phyloP scores from a whole-genome alignment of 441 rosid species.

The Raphanus hybrid region DNA sequence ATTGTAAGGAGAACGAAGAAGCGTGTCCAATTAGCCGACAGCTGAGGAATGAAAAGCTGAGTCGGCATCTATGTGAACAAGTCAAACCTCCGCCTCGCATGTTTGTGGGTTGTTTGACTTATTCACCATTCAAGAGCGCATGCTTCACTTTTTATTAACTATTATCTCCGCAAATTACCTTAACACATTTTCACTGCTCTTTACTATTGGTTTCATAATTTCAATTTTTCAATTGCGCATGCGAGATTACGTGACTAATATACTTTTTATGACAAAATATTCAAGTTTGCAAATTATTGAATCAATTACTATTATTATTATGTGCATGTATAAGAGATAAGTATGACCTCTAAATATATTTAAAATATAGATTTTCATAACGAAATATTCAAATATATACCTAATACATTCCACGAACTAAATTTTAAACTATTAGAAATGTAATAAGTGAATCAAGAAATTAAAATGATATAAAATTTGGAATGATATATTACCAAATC shows the following conservation, averaged over 20 bases:
- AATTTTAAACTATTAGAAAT: background rate
- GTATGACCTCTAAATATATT: background rate
- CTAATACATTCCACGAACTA: slow-evolving; percentile 28
- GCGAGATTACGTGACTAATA: background rate
- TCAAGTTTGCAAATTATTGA: background rate
- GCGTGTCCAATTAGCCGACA: slow-evolving; percentile 43
- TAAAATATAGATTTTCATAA: slow-evolving; percentile 1
- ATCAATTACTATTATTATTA: background rate
- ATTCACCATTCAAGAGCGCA: slow-evolving; percentile 14
- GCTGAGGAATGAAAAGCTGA: slow-evolving; percentile 32
- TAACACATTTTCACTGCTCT: background rate
- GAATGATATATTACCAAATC: slow-evolving; percentile 31
- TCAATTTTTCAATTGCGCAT: background rate
- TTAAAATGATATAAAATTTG: background rate
- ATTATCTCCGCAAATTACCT: background rate
- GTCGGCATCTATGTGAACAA: slow-evolving; percentile 27
- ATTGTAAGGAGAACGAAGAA: slow-evolving; percentile 15
- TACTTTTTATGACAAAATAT: background rate
- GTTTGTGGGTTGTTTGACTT: slow-evolving; percentile 37
- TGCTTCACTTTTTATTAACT: slow-evolving; percentile 1
- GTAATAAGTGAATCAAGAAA: slow-evolving; percentile 15
- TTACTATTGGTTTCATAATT: background rate
- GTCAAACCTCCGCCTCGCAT: slow-evolving; percentile 36
- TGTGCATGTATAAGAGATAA: background rate
- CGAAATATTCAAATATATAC: slow-evolving; percentile 2